Evolutionary conservation across 768 basidiomycete species (phyloP).

Genomic region (Naganishia antarctica): DNA sequence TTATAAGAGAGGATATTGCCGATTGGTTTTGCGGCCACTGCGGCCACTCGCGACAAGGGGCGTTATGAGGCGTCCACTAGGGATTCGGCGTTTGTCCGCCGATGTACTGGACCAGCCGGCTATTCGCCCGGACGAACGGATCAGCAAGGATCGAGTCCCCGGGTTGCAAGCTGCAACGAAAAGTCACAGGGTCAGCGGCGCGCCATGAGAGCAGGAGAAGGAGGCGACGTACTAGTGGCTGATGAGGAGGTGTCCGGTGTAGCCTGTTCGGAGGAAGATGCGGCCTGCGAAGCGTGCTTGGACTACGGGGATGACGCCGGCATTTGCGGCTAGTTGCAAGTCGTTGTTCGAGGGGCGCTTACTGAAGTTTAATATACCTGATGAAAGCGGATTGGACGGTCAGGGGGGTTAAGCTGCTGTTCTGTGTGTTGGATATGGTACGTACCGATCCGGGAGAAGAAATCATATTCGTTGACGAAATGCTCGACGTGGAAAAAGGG

Average conservation of each 20-base stretch:
- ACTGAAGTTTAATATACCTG: not conserved
- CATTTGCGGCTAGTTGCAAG: not conserved
- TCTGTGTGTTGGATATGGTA: not conserved
- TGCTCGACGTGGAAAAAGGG: constrained; percentile 32
- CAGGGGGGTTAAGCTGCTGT: no score
- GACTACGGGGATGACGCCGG: constrained; percentile 12
- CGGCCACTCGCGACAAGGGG: no score
- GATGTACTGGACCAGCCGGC: constrained; percentile 30
- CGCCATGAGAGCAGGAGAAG: not conserved
- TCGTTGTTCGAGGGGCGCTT: not conserved
- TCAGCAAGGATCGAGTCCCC: constrained; percentile 35
- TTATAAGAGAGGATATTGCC: no score
- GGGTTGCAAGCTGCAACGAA: constrained; percentile 19
- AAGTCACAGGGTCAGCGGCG: no score
- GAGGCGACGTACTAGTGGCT: constrained; percentile 36
- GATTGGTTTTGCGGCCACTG: no score
- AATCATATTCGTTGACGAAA: constrained; percentile 38
- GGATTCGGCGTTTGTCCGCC: no score
- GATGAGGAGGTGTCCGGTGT: constrained; percentile 36
- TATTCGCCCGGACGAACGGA: constrained; percentile 27
- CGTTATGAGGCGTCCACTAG: no score
- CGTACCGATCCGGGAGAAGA: constrained; percentile 36
- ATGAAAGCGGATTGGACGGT: no score
- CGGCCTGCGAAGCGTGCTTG: constrained; percentile 34
- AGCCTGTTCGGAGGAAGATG: constrained; percentile 34